Conservation (phyloP, 805 yeast genomes). For the baker's yeast (Saccharomyces cerevisiae) region DNA sequence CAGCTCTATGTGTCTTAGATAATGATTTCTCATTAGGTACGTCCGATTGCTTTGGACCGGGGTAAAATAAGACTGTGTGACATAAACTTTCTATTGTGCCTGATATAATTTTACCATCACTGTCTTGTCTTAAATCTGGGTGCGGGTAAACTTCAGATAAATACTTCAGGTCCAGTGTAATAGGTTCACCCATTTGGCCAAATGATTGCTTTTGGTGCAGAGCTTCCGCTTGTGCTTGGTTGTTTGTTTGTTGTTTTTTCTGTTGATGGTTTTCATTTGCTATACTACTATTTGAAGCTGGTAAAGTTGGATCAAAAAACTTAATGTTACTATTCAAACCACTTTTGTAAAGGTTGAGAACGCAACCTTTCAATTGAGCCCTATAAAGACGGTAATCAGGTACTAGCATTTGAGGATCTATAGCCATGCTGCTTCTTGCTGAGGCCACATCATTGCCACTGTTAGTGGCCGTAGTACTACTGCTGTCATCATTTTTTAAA, state of each 20-base stretch:
- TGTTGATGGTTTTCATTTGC: slow-evolving; percentile 2
- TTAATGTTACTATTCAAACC: slow-evolving; percentile 39
- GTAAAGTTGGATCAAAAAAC: slow-evolving; percentile 31
- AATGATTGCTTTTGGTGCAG: slow-evolving; percentile 18
- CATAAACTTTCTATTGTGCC: slow-evolving; percentile 67
- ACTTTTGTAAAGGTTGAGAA: slow-evolving; percentile 52
- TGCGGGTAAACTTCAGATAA: slow-evolving; percentile 46
- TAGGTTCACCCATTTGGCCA: background rate
- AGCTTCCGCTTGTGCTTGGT: background rate
- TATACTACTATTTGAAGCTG: background rate
- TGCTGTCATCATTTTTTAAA: slow-evolving; percentile 3
- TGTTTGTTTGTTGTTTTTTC: slow-evolving; percentile 1
- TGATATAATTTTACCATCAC: slow-evolving; percentile 37
- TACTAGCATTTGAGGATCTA: slow-evolving; percentile 13
- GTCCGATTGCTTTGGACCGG: background rate
- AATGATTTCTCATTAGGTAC: background rate
- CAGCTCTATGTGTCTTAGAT: slow-evolving; percentile 10
- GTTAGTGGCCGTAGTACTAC: background rate
- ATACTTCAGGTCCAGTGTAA: slow-evolving; percentile 22
- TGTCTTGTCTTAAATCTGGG: slow-evolving; percentile 50
- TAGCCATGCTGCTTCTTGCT: slow-evolving; percentile 4
- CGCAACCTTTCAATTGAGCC: slow-evolving; percentile 65
- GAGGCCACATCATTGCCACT: slow-evolving; percentile 1
- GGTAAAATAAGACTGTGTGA: slow-evolving; percentile 54
- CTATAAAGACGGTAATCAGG: slow-evolving; percentile 40